phyloP scores from a whole-genome alignment of 1,284 basidiomycete species.

The Phylloporus sp. region DNA sequence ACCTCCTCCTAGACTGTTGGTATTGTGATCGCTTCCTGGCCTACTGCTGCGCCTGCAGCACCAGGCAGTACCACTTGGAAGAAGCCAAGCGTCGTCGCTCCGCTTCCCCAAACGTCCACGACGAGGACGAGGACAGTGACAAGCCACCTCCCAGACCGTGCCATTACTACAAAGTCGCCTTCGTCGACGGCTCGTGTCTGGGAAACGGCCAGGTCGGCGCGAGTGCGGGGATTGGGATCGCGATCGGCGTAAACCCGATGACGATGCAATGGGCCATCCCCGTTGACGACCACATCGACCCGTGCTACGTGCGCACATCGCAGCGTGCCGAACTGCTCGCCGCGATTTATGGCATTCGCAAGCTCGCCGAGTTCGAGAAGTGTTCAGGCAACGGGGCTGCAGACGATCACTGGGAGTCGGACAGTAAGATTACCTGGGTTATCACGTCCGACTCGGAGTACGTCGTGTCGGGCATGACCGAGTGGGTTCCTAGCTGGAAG shows the following conservation, averaged over 20 bases:
- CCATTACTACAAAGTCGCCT: conserved; percentile 19
- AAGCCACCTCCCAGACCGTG: conserved; percentile 2
- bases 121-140: background rate
- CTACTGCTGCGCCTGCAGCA: conserved; percentile 18
- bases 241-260: conserved; percentile 2
- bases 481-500: conserved; percentile 27
- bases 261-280: conserved; percentile 19
- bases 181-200: conserved; percentile 19
- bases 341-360: conserved; percentile 18
- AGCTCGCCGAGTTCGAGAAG: conserved; percentile 12
- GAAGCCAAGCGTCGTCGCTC: background rate
- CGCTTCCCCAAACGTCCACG: background rate
- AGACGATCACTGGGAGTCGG: background rate
- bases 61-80: background rate
- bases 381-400: too few species aligned
- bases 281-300: conserved; percentile 13
- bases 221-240: conserved; percentile 17
- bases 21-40: conserved; percentile 17
- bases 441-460: conserved; percentile 43
- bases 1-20: conserved; percentile 16
- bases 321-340: conserved; percentile 24
- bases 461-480: conserved; percentile 41
- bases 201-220: conserved; percentile 10
- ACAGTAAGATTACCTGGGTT: conserved; percentile 15
- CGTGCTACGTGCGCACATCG: conserved; percentile 7